phyloP scores from a whole-genome alignment of 441 rosid genomes.

The Aleurites moluccanus region DNA sequence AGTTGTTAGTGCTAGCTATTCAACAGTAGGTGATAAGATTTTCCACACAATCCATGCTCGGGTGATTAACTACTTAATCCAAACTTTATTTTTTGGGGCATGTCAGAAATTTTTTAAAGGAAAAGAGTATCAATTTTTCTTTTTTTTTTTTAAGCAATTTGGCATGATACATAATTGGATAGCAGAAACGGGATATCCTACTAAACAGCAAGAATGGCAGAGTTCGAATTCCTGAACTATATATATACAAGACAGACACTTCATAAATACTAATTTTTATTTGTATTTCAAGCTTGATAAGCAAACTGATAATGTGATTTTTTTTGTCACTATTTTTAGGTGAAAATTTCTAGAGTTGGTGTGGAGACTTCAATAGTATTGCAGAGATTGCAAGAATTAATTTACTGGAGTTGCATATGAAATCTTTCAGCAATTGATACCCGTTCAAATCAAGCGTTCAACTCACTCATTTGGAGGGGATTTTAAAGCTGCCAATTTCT shows the following conservation, averaged over 20 bases:
- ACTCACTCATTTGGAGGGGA: no score
- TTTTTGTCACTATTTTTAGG: constrained; percentile 33
- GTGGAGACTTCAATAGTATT: constrained; percentile 52
- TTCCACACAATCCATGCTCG: constrained; percentile 58
- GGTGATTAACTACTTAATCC: constrained; percentile 28
- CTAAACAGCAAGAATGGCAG: no score
- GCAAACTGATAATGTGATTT: not conserved
- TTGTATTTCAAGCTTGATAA: not conserved
- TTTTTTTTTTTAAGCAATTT: no score
- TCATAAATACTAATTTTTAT: no score
- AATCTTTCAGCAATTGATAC: not conserved
- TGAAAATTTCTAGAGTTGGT: constrained; percentile 52
- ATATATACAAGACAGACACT: no score
- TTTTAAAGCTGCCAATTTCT: no score
- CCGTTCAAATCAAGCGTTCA: not conserved
- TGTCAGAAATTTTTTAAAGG: no score
- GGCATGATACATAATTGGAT: no score
- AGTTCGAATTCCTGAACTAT: no score
- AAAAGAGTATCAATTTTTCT: no score
- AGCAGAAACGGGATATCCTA: no score
- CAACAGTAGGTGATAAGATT: constrained; percentile 42
- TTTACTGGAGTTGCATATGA: constrained; percentile 15
- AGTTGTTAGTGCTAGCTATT: constrained; percentile 47
- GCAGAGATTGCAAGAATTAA: constrained; percentile 42
- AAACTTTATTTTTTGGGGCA: no score